Evolutionary conservation across 371 early-diverging fungal species (phyloP).

Genomic region (Lichtheimia hyalospora): DNA sequence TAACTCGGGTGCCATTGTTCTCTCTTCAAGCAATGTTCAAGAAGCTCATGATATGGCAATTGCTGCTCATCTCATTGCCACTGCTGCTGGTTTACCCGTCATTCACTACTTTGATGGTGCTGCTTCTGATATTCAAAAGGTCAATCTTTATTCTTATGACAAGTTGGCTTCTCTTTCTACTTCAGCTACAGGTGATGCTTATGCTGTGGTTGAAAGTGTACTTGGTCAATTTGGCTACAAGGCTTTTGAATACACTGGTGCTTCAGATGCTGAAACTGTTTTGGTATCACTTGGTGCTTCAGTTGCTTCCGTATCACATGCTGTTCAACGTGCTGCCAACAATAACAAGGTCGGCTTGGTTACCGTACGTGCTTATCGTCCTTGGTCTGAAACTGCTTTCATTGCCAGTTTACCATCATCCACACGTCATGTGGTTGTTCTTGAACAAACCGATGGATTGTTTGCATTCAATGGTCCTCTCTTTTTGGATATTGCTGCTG

Average conservation of each 20-base stretch:
- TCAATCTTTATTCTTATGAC: conserved; percentile 46
- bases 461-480: conserved; percentile 61
- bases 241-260: conserved; percentile 81
- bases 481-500: conserved; percentile 71
- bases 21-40: conserved; percentile 73
- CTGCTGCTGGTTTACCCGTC: conserved; percentile 62
- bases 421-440: conserved; percentile 52
- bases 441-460: conserved; percentile 60
- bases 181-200: conserved; percentile 24
- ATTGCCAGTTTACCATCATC: conserved; percentile 64
- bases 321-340: conserved; percentile 36
- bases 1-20: conserved; percentile 64
- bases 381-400: conserved; percentile 79
- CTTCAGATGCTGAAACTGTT: conserved; percentile 68
- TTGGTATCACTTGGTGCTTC: conserved; percentile 73
- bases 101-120: conserved; percentile 77
- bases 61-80: conserved; percentile 66
- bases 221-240: conserved; percentile 63
- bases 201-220: conserved; percentile 47
- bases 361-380: conserved; percentile 74
- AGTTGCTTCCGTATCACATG: conserved; percentile 34
- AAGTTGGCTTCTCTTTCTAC: conserved; percentile 33
- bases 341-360: conserved; percentile 63
- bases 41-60: conserved; percentile 81
- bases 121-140: conserved; percentile 44